Evolutionary conservation across 805 yeast species (phyloP).

Genomic region (Hanseniaspora thailandica): DNA sequence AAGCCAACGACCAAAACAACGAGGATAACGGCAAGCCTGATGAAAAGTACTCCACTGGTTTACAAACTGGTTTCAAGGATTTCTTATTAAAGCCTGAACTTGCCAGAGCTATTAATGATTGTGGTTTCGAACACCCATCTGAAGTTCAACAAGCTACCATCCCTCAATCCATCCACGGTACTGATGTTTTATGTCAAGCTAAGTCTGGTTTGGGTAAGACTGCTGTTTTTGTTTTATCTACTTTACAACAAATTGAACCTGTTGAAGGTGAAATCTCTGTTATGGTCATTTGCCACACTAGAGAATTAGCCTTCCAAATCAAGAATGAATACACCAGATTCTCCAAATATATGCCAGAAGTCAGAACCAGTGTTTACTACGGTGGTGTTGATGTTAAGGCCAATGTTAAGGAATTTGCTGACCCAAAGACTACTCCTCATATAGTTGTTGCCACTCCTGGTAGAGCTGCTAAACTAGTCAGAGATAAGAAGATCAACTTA

Average conservation of each 20-base stretch:
- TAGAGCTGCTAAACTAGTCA: conserved; percentile 84
- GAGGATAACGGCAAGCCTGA: conserved; percentile 32
- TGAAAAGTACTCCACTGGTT: conserved; percentile 84
- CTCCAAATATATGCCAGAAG: conserved; percentile 97
- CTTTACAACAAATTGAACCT: conserved; percentile 94
- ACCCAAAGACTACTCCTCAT: conserved; percentile 91
- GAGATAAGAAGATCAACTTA: conserved; percentile 79
- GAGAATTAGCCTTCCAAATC: conserved; percentile 97
- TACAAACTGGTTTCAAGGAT: conserved; percentile 97
- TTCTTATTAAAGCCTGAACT: conserved; percentile 92
- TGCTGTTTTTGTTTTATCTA: conserved; percentile 90
- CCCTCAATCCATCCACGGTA: conserved; percentile 95
- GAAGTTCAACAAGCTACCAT: conserved; percentile 98
- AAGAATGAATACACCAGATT: conserved; percentile 94
- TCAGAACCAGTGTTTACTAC: conserved; percentile 88
- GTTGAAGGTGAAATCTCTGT: conserved; percentile 94
- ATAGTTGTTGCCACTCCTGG: conserved; percentile 98
- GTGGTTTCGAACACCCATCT: conserved; percentile 99
- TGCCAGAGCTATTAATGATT: conserved; percentile 93
- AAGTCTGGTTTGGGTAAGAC: conserved; percentile 99
- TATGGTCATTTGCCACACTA: conserved; percentile 91
- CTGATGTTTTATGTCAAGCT: conserved; percentile 97
- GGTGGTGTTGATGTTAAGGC: conserved; percentile 85
- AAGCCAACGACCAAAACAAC: conserved; percentile 25
- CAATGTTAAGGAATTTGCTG: conserved; percentile 78